phyloP scores from a whole-genome alignment of 192 early-diverging fungal genomes.

The Podila epicladia region DNA sequence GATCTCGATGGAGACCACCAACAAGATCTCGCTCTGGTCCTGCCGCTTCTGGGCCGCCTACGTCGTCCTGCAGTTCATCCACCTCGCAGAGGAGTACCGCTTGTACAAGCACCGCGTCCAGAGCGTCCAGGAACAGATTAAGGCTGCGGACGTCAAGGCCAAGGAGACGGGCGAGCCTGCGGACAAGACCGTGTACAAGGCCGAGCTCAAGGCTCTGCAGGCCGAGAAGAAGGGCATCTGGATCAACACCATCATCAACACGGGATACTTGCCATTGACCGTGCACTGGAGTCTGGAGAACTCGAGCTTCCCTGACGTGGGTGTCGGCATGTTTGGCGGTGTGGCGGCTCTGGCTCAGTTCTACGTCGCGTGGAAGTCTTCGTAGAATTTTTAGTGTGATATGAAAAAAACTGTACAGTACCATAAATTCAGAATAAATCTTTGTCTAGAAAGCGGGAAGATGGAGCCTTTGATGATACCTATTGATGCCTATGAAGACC shows the following conservation, averaged over 20 bases:
- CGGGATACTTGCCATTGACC: constrained; percentile 92
- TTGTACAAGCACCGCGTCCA: constrained; percentile 60
- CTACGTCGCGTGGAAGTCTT: constrained; percentile 83
- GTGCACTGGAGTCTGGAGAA: constrained; percentile 92
- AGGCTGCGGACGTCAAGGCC: constrained; percentile 65
- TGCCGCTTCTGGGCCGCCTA: constrained; percentile 98
- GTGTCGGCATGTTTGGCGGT: constrained; percentile 93
- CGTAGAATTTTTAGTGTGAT: constrained; percentile 12
- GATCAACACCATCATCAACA: constrained; percentile 85
- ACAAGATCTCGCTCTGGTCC: constrained; percentile 89
- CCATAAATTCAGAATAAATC: too few species aligned
- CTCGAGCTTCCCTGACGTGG: constrained; percentile 89
- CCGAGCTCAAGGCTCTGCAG: constrained; percentile 70
- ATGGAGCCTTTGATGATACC: too few species aligned
- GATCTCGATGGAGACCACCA: constrained; percentile 75
- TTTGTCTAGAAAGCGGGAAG: too few species aligned
- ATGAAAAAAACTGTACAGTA: too few species aligned
- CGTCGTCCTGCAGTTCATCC: constrained; percentile 91
- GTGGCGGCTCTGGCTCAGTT: constrained; percentile 90
- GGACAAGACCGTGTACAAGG: constrained; percentile 62
- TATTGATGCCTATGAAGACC: too few species aligned
- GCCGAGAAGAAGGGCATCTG: constrained; percentile 67
- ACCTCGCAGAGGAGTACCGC: constrained; percentile 76
- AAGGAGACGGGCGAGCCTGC: constrained; percentile 53
- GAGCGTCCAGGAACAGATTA: constrained; percentile 60